Evolutionary conservation across 1,284 basidiomycete species (phyloP), one percentile per base, ranked within the genome.

Genomic region (Moesziomyces sp.): DNA sequence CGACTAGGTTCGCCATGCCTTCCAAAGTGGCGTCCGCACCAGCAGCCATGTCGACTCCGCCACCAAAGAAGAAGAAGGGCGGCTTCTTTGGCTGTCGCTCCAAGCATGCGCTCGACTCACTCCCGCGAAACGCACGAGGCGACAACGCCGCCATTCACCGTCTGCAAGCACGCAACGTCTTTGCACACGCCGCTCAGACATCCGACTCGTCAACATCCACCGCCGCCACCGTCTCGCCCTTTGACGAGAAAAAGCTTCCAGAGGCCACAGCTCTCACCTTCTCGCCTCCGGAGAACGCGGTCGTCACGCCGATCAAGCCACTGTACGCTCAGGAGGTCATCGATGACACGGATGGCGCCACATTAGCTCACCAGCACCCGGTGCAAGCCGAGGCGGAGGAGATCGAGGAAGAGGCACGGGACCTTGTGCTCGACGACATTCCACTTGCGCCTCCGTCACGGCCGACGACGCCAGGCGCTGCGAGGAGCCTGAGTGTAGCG

Each of bases 11-110:
- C 24, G 56, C 19, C 11, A 65, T 71, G 62, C 58, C 61, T 2
- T 42, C 48, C 38, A 61, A 53, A 46, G 26, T 58, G 14, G 58
- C 68, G 19, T 65, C 61, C 6, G 43, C 54, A 30, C 45, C 62
- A 18, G 52, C 46, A 24, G 43, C 44, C 24, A 62, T 56, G 54
- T 46, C 51, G 46, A 63, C 60, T 4, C 62, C 63, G 21, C 58
- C 58, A 11, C 63, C 63, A 4, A 72, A 59, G 52, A 63, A 67
- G 55, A 72, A 56, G 42, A 62, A 56, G 40, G 58, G 58, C 19
- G 64, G 70, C 45, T 64, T 73, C 60, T 73, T 73, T 46, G 70
- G 74, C 24, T 76, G 74, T 44, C 56, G 66, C 11, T 76, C 74
- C 24, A 65, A 73, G 28, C 48, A 56, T 21, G 74, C 74, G 6